These are phyloP conservation scores for Hanseniaspora mollemarum DNA, from an alignment of 805 yeast genomes.

Conservation along the genomic window DNA sequence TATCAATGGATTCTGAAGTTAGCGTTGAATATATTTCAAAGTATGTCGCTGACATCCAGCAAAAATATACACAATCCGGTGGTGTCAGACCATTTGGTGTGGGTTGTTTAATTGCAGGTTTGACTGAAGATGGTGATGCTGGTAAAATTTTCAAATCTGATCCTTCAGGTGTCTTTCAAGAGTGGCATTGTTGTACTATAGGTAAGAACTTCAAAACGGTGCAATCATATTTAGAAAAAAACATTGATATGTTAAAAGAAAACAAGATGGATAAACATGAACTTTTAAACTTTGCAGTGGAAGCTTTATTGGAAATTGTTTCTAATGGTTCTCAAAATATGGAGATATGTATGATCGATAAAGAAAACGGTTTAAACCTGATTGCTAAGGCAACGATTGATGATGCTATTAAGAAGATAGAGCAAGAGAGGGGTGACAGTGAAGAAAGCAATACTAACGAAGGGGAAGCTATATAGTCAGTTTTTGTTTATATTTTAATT, in stretches of 20 bases:
- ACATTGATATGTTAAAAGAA: constrained; percentile 24
- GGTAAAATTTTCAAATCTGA: constrained; percentile 90
- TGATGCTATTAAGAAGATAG: constrained; percentile 66
- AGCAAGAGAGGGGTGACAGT: constrained; percentile 74
- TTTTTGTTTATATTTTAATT: constrained; percentile 8
- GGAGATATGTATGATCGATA: constrained; percentile 81
- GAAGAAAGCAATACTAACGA: constrained; percentile 58
- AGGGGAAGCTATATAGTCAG: constrained; percentile 16
- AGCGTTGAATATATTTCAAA: constrained; percentile 82
- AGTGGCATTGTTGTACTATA: constrained; percentile 96
- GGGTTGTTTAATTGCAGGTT: constrained; percentile 89
- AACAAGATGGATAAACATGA: constrained; percentile 41
- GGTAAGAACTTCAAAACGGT: constrained; percentile 93
- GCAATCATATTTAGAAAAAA: constrained; percentile 86
- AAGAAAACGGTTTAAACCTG: constrained; percentile 34
- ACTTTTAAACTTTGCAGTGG: constrained; percentile 66
- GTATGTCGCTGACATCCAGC: constrained; percentile 96
- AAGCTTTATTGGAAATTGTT: constrained; percentile 85
- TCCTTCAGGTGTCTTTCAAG: constrained; percentile 92
- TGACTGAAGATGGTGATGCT: constrained; percentile 56
- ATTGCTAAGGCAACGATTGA: constrained; percentile 63
- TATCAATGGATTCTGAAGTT: constrained; percentile 91
- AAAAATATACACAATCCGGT: constrained; percentile 91
- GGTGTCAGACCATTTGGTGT: constrained; percentile 98
- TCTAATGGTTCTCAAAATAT: constrained; percentile 96